Base-by-base conservation (phyloP, 805 yeast genomes). In the Saturnispora bothae region DNA sequence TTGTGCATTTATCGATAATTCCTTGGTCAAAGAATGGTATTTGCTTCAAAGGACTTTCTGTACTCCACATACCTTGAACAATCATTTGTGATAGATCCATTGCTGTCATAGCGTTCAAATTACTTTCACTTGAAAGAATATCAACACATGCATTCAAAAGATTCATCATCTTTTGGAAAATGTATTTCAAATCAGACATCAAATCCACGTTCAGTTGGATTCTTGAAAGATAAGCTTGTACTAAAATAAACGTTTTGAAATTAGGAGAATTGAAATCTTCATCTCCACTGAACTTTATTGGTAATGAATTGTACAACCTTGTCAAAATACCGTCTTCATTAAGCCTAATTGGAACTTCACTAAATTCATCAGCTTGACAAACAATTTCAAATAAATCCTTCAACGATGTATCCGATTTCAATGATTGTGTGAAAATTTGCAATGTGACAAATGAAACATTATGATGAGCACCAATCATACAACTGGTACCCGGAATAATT, bases 1-100 rank as follows among this genome's bases (percentile, higher is more conserved):
- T 62, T 27, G 60, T 49, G 51, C 92, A 80, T 34, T 80, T 64
- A 16, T 60, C 57, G 28, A 84, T 53, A 12, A 77, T 66, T 0
- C 54, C 67, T 1, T 57, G 67, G 4, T 50, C 50, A 38, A 86
- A 73, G 48, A 63, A 69, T 2, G 98, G 98, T 26, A 89, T 65
- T 57, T 89, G 98, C 48, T 71, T 73, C 50, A 89, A 66, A 2
- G 92, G 79, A 34, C 73, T 72, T 40, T 83, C 95, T 6, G 75
- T 65, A 46, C 76, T 83, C 94, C 95, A 85, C 19, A 83, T 63
- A 1, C 82, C 94, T 55, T 89, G 97, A 1, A 80, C 73, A 5
- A 84, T 59, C 94, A 85, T 83, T 53, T 92, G 98, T 2, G 82
- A 70, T 36, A 86, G 53, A 53, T 92, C 96, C 83, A 92, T 83